Conservation (phyloP, 345 rosid species). For the Eutrema yunnanense region DNA sequence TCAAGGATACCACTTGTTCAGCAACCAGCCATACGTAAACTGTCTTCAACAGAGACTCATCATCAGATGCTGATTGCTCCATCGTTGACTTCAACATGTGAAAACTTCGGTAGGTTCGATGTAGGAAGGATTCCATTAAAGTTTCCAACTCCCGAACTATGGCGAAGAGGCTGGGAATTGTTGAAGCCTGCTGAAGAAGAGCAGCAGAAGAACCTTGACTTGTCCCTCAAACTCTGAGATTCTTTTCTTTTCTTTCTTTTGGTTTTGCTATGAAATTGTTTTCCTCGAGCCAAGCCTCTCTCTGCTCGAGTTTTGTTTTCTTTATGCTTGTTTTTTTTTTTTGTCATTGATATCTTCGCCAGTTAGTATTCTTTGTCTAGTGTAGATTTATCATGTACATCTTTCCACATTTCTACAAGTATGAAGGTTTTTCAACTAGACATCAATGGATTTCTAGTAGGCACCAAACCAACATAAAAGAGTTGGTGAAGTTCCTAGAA, state of each 20-base stretch:
- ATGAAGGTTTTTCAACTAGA: not conserved
- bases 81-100: conserved; percentile 6
- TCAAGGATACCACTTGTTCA: conserved; percentile 42
- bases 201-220: conserved; percentile 48
- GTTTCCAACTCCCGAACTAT: conserved; percentile 21
- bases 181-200: conserved; percentile 42
- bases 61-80: conserved; percentile 11
- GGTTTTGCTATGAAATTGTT: not conserved
- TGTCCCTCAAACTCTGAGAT: conserved; percentile 59
- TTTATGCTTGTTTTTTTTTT: not conserved
- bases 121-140: conserved; percentile 22
- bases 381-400: conserved; percentile 9
- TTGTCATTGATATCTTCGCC: conserved; percentile 11
- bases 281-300: not conserved
- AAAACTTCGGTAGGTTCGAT: conserved; percentile 38
- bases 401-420: not conserved
- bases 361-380: conserved; percentile 19
- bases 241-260: not conserved
- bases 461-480: conserved; percentile 3
- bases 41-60: conserved; percentile 35
- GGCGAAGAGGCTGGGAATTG: conserved; percentile 27
- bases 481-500: not conserved
- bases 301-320: not conserved
- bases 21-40: conserved; percentile 53
- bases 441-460: not conserved